A percentile compares a stretch with the other conserved stretches of the same genome.
phyloP scores from a whole-genome alignment of 164 flowering plant species.

The Paratinospora sagittata region DNA sequence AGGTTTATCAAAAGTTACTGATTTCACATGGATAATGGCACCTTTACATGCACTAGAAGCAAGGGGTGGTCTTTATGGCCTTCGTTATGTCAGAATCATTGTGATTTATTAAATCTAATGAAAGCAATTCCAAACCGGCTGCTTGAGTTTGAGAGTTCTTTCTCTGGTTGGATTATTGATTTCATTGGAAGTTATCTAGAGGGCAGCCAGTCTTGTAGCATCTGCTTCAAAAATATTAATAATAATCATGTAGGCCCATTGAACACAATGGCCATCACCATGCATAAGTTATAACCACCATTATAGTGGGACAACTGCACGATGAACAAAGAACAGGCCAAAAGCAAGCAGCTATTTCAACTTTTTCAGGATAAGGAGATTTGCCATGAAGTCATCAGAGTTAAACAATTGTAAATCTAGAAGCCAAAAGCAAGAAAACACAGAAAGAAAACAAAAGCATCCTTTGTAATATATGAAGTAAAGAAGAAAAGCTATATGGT shows the following conservation, averaged over 20 bases:
- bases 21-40: background rate
- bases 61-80: background rate
- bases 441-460: background rate
- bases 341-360: background rate
- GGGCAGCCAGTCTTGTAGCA: too few relatives aligned
- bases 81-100: background rate
- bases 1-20: background rate
- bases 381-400: background rate
- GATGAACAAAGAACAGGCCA: background rate
- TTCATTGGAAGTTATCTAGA: too few relatives aligned
- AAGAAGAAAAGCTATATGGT: background rate
- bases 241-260: background rate
- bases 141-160: background rate
- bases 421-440: background rate
- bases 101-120: background rate
- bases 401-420: background rate
- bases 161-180: too few relatives aligned
- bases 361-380: background rate
- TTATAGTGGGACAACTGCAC: background rate
- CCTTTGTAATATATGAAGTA: background rate
- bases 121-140: background rate
- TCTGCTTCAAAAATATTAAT: background rate
- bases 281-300: background rate
- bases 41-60: conserved; percentile 1
- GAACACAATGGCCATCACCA: background rate